Percentiles rank a stretch among this genome's conserved stretches.
Evolutionary conservation across 2,329 filamentous ascomycete species (phyloP).

Genomic region (Dendryphion nanum): DNA sequence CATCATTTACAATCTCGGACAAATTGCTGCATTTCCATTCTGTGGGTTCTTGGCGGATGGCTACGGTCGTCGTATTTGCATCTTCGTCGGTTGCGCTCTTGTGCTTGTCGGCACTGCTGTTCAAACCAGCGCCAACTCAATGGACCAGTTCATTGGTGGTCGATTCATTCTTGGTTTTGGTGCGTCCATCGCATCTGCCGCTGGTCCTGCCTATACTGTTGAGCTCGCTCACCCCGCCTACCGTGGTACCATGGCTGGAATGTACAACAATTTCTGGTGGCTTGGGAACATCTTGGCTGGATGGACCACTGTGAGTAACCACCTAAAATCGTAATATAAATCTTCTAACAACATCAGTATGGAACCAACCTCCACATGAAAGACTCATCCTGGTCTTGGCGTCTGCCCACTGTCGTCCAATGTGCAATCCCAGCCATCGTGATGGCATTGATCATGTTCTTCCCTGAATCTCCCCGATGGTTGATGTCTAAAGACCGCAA

Average conservation of each 20-base stretch:
- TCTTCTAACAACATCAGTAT: constrained; percentile 13
- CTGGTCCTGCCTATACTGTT: constrained; percentile 58
- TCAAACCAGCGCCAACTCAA: constrained; percentile 48
- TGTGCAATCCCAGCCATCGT: constrained; percentile 40
- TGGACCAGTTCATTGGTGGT: constrained; percentile 54
- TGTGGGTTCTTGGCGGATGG: constrained; percentile 41
- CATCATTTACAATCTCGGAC: constrained; percentile 48
- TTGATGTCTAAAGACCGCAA: constrained; percentile 54
- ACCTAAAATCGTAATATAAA: not conserved
- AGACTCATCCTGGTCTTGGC: constrained; percentile 53
- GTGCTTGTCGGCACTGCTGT: constrained; percentile 55
- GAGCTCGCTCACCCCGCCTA: constrained; percentile 62
- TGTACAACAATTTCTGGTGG: constrained; percentile 51
- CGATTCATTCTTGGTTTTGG: constrained; percentile 47
- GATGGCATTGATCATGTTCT: constrained; percentile 49
- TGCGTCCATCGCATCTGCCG: constrained; percentile 56
- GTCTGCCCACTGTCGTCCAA: constrained; percentile 38
- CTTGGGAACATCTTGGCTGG: constrained; percentile 55
- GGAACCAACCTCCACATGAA: constrained; percentile 36
- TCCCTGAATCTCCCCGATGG: constrained; percentile 62
- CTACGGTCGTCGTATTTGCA: constrained; percentile 54
- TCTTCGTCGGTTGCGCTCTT: constrained; percentile 55
- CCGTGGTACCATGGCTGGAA: constrained; percentile 59
- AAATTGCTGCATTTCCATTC: constrained; percentile 51
- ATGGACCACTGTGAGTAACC: constrained; percentile 54